These are phyloP conservation scores for Scopulariopsis brevicaulis DNA, from an alignment of 2,329 filamentous ascomycete genomes.

Conservation along the genomic window DNA sequence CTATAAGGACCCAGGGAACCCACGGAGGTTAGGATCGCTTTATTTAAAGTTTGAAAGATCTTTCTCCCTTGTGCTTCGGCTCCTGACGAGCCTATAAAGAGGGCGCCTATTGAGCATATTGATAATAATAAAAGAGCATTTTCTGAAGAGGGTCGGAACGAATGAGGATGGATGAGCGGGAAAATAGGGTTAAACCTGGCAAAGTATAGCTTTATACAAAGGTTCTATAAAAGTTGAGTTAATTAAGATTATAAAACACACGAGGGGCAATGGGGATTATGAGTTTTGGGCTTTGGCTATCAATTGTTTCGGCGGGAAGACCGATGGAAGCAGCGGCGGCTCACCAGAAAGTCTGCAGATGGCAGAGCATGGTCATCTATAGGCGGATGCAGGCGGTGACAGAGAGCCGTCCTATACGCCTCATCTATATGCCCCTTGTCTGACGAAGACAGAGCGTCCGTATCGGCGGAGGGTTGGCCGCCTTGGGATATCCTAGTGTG, in stretches of 20 bases:
- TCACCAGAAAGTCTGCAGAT: slow-evolving; percentile 9
- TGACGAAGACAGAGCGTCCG: not conserved
- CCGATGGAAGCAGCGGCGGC: not conserved
- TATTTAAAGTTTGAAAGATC: not conserved
- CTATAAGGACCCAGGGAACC: not conserved
- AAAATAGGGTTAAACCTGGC: slow-evolving; percentile 11
- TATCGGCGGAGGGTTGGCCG: not conserved
- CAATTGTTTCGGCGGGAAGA: too few relatives aligned
- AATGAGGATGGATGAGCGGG: slow-evolving; percentile 9
- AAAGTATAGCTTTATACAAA: slow-evolving; percentile 12
- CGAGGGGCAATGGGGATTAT: not conserved
- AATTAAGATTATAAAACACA: not conserved
- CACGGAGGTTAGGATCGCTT: not conserved
- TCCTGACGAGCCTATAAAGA: slow-evolving; percentile 19
- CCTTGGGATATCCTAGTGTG: not conserved
- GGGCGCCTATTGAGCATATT: slow-evolving; percentile 22
- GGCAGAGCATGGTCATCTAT: slow-evolving; percentile 6
- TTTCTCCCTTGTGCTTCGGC: slow-evolving; percentile 10
- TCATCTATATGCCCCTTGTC: slow-evolving; percentile 6
- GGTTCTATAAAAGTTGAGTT: slow-evolving; percentile 7
- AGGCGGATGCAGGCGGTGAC: slow-evolving; percentile 5
- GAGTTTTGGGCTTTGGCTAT: not conserved
- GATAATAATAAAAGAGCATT: slow-evolving; percentile 20
- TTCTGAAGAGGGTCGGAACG: slow-evolving; percentile 12
- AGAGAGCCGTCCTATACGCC: slow-evolving; percentile 5